phyloP scores from a whole-genome alignment of 148 eudicot genomes.

The Arbutus unedo region DNA sequence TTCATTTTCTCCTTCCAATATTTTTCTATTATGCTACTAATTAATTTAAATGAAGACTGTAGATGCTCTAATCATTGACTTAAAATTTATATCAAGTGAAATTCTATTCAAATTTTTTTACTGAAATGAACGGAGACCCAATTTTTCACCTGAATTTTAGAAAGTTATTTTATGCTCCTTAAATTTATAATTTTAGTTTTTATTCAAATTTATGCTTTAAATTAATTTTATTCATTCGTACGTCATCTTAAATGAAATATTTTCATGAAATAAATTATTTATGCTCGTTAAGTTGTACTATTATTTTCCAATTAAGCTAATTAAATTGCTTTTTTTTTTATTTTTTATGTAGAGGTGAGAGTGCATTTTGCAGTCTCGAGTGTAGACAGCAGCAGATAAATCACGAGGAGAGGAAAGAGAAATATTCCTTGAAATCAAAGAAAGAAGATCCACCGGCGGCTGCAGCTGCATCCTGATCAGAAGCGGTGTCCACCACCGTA shows the following conservation, averaged over 20 bases:
- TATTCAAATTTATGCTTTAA: neutral
- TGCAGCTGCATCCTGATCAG: neutral
- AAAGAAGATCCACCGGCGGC: conserved; percentile 11
- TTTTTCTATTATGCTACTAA: no score
- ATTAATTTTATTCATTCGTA: neutral
- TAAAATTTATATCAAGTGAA: no score
- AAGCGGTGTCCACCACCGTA: conserved; percentile 7
- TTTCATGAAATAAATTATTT: neutral
- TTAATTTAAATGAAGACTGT: no score
- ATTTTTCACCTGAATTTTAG: no score
- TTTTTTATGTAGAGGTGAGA: conserved; percentile 1
- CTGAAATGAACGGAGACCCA: no score
- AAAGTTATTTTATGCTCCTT: no score
- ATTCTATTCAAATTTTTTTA: no score
- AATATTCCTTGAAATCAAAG: conserved; percentile 24
- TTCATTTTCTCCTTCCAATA: no score
- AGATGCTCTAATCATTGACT: no score
- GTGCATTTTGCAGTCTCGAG: conserved; percentile 33
- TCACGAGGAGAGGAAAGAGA: conserved; percentile 62
- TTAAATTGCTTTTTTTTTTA: neutral
- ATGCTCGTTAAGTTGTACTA: neutral
- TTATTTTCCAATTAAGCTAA: neutral
- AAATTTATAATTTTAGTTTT: no score
- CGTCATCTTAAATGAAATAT: no score
- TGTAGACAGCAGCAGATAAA: conserved; percentile 70